Percentiles rank a stretch among this genome's conserved stretches.
Evolutionary conservation across 495 filamentous ascomycete genomes (phyloP).

Genomic region (Lasiosphaeria miniovina): DNA sequence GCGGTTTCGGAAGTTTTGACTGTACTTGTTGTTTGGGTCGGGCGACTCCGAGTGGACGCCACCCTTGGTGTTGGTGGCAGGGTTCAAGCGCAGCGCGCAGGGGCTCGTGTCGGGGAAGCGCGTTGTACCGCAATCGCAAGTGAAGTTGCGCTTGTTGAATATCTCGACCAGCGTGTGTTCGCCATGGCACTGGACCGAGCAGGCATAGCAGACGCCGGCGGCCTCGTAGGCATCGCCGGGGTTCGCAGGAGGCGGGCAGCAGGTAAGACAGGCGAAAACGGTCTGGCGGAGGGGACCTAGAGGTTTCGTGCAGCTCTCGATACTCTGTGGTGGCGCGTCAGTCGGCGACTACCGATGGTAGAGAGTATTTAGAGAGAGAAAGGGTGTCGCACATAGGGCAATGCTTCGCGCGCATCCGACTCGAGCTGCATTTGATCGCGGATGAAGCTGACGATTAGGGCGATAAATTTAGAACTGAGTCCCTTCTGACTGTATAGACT

Average conservation of each 20-base stretch:
- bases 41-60: constrained; percentile 70
- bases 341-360: constrained; percentile 3
- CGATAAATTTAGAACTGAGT: background rate
- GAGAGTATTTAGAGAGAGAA: background rate
- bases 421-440: constrained; percentile 86
- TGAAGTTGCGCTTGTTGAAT: constrained; percentile 91
- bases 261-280: constrained; percentile 88
- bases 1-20: constrained; percentile 87
- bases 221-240: constrained; percentile 61
- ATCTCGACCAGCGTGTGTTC: constrained; percentile 94
- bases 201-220: constrained; percentile 92
- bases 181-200: constrained; percentile 93
- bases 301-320: constrained; percentile 85
- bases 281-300: constrained; percentile 83
- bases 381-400: constrained; percentile 69
- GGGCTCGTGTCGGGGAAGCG: constrained; percentile 65
- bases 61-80: constrained; percentile 69
- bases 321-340: constrained; percentile 55
- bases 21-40: constrained; percentile 76
- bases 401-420: constrained; percentile 86
- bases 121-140: constrained; percentile 93
- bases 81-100: constrained; percentile 75
- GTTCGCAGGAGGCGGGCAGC: constrained; percentile 72
- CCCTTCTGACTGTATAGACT: too few species aligned
- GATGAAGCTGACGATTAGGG: constrained; percentile 62